Conservation (phyloP, 2,329 filamentous ascomycete species). For the Diaporthe amygdali region DNA sequence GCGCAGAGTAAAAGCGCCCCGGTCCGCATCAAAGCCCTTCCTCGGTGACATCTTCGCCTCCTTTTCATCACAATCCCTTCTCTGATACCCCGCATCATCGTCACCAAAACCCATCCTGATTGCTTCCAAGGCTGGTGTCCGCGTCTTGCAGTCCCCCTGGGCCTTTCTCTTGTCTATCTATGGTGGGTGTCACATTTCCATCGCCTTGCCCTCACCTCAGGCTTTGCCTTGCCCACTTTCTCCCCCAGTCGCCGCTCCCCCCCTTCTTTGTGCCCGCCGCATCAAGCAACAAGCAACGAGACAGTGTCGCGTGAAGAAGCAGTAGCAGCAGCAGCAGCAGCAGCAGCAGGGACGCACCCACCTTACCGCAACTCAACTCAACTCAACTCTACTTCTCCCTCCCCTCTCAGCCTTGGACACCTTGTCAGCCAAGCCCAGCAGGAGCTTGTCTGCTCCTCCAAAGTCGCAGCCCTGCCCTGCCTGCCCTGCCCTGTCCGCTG, state of each 20-base stretch:
- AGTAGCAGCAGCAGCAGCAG: neutral
- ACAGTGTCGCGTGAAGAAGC: conserved; percentile 20
- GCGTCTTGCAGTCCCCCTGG: conserved; percentile 2
- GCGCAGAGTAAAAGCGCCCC: conserved; percentile 10
- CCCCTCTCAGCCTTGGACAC: neutral
- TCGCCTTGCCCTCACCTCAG: conserved; percentile 4
- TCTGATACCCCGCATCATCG: conserved; percentile 23
- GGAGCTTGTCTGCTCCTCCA: conserved; percentile 24
- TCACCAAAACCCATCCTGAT: conserved; percentile 15
- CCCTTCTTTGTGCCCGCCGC: conserved; percentile 12
- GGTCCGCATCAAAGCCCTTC: conserved; percentile 18
- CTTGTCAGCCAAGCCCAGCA: conserved; percentile 22
- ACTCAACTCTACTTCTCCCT: neutral
- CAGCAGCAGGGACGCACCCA: conserved; percentile 1
- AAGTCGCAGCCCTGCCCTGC: conserved; percentile 10
- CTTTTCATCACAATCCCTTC: conserved; percentile 19
- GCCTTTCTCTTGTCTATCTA: neutral
- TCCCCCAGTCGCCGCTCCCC: conserved; percentile 13
- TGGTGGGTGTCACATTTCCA: conserved; percentile 12
- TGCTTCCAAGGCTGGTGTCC: conserved; percentile 14
- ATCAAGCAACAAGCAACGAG: conserved; percentile 14
- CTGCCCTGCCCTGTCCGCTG: neutral
- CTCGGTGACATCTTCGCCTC: conserved; percentile 20
- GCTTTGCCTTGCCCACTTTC: conserved; percentile 1
- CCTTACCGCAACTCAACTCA: conserved; percentile 9